Conservation (phyloP, 257 asterid species). For the Nicotiana tomentosiformis region DNA sequence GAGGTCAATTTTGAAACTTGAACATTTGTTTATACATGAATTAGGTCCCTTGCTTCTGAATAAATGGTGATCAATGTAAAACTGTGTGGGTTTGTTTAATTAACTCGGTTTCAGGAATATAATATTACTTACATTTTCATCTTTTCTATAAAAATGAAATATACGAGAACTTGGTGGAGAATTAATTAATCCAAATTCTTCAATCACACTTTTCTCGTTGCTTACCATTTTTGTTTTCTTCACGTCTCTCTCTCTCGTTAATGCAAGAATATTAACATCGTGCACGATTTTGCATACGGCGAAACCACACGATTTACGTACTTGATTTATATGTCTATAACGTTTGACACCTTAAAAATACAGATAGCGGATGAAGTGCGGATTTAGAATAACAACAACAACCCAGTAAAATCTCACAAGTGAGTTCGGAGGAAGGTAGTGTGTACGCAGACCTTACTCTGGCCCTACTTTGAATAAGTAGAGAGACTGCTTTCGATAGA, state of each 20-base stretch:
- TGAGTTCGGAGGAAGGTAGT: no score
- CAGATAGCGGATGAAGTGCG: no score
- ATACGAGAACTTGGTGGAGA: background rate
- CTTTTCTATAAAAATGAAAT: background rate
- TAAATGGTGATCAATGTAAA: background rate
- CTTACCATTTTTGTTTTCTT: background rate
- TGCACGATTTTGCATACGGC: background rate
- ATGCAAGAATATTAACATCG: background rate
- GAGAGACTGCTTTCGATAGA: no score
- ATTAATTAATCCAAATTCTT: background rate
- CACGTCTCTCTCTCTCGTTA: background rate
- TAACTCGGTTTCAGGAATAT: background rate
- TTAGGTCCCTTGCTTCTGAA: no score
- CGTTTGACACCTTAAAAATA: background rate
- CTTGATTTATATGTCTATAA: background rate
- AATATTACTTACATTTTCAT: background rate
- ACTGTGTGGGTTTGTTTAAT: background rate
- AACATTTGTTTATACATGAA: no score
- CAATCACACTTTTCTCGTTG: background rate
- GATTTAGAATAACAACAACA: no score
- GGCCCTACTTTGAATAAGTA: no score
- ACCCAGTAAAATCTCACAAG: no score
- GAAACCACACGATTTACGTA: no score
- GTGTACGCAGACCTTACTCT: no score
- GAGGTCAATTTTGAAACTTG: no score